Base-by-base conservation (phyloP, 2,329 filamentous ascomycete species). In the Aspergillus quadrilineatus region DNA sequence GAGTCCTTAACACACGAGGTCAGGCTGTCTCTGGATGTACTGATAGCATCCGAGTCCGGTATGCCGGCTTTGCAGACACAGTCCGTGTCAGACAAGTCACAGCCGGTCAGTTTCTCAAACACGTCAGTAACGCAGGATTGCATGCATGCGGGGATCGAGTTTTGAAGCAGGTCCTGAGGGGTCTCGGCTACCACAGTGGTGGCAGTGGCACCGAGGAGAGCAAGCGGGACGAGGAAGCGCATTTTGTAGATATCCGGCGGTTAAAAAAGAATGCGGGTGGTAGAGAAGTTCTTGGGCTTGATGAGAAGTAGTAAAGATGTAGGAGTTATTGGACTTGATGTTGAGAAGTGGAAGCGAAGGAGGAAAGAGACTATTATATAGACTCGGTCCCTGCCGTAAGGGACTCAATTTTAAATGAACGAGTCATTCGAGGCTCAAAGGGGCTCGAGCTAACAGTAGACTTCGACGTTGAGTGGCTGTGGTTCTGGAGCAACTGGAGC, bases 201-300 rank as follows among this genome's bases (percentile, higher is more conserved):
- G 36, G 49, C 55, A n/a, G 49, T 29, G 36, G 49, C 55, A 7
- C 41, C 34, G 14, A 56, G 43, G 28, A 51, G 36, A 37, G 37
- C 17, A 12, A 53, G 12, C 12, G 55, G 32, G 44, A 53, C 15
- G 9, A 53, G n/a, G 55, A 53, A 56, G 46, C 55, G 55, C 55
- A 56, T 56, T 15, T 52, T 53, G 48, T 26, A 12, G 14, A 29
- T 22, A 47, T 22, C 22, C 22, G 22, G 22, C 22, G 22, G 22
- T 22, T 22, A 4, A 17, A 17, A 17, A 17, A 17, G 50, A 17
- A 8, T 26, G 5, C 12, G 28, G 9, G 5, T 7, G n/a, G 15
- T 9, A n/a, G 15, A 28, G n/a, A 22, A 22, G 22, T 22, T 22
- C 2, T 22, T 22, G 22, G 22, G 22, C 22, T 22, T 22, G 22